Evolutionary conservation across 352 stramenopile species (phyloP).

Genomic region (Globisporangium acanthophoron): DNA sequence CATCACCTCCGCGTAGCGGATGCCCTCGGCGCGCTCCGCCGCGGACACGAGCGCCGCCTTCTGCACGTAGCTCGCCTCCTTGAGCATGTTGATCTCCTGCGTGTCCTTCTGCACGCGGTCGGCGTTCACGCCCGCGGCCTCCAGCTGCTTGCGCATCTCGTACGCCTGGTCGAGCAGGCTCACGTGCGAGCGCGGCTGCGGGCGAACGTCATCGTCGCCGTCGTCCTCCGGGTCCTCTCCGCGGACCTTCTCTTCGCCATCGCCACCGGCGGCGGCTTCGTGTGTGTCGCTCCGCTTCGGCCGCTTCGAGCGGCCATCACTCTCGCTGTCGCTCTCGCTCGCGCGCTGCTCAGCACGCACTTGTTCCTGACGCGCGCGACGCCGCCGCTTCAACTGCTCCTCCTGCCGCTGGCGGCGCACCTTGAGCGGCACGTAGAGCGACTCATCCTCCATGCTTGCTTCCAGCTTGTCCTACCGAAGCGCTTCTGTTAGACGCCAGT

Average conservation of each 20-base stretch:
- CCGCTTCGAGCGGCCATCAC: slow-evolving; percentile 6
- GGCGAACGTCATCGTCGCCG: slow-evolving; percentile 4
- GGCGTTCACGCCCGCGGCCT: slow-evolving; percentile 75
- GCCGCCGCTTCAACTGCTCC: slow-evolving; percentile 49
- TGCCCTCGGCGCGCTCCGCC: slow-evolving; percentile 89
- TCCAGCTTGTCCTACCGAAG: too few relatives aligned
- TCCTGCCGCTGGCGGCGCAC: slow-evolving; percentile 65
- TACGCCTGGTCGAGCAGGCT: slow-evolving; percentile 82
- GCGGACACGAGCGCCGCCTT: slow-evolving; percentile 94
- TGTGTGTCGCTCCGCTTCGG: neutral
- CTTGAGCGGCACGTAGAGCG: slow-evolving; percentile 79
- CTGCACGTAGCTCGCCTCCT: slow-evolving; percentile 94
- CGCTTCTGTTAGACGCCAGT: too few relatives aligned
- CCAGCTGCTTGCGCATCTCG: slow-evolving; percentile 74
- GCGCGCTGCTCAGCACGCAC: slow-evolving; percentile 31
- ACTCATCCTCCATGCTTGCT: slow-evolving; percentile 8
- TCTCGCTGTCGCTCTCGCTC: slow-evolving; percentile 3
- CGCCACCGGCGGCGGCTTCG: neutral
- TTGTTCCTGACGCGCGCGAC: slow-evolving; percentile 45
- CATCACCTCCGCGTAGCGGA: slow-evolving; percentile 89
- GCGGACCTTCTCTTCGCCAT: neutral
- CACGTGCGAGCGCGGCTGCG: slow-evolving; percentile 46
- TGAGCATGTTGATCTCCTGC: slow-evolving; percentile 91
- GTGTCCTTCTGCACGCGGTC: slow-evolving; percentile 75
- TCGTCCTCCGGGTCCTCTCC: slow-evolving; percentile 7